Percentiles rank a stretch among this genome's conserved stretches.
These are phyloP conservation scores for Vigna mungo DNA, from an alignment of 306 rosid genomes.

Conservation along the genomic window DNA sequence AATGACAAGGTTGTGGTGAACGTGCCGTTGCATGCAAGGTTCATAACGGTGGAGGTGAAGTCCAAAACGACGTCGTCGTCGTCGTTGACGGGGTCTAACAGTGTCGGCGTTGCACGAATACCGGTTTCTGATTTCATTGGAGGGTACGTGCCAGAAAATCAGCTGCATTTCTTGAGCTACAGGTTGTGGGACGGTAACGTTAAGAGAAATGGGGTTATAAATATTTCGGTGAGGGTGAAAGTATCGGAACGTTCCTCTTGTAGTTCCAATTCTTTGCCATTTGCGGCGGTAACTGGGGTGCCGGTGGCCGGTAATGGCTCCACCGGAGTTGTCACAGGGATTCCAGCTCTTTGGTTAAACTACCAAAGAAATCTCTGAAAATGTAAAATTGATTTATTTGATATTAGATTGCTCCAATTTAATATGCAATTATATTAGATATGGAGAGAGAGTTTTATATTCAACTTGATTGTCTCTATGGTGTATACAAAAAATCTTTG, in stretches of 20 bases:
- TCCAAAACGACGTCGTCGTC: constrained; percentile 46
- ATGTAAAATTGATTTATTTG: too few species aligned
- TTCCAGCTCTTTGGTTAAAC: constrained; percentile 66
- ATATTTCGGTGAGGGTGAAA: constrained; percentile 64
- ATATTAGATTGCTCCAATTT: too few species aligned
- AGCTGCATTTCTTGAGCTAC: constrained; percentile 74
- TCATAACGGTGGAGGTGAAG: constrained; percentile 53
- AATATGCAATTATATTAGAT: too few species aligned
- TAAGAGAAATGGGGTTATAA: constrained; percentile 70
- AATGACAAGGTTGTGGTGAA: constrained; percentile 59
- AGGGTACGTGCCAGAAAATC: constrained; percentile 55
- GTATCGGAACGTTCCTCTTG: constrained; percentile 13
- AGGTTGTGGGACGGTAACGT: constrained; percentile 69
- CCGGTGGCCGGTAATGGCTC: constrained; percentile 33
- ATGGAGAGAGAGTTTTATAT: too few species aligned
- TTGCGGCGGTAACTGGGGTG: constrained; percentile 14
- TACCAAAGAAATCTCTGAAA: constrained; percentile 20
- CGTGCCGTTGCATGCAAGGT: constrained; percentile 55
- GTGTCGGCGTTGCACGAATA: constrained; percentile 58
- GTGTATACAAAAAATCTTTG: neutral
- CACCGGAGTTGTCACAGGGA: constrained; percentile 57
- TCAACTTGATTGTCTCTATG: too few species aligned
- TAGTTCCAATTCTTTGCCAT: neutral
- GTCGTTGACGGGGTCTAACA: constrained; percentile 29
- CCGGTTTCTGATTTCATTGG: constrained; percentile 63